phyloP scores from a whole-genome alignment of 2,329 filamentous ascomycete species.

The Ceratocystis eucalypticola region DNA sequence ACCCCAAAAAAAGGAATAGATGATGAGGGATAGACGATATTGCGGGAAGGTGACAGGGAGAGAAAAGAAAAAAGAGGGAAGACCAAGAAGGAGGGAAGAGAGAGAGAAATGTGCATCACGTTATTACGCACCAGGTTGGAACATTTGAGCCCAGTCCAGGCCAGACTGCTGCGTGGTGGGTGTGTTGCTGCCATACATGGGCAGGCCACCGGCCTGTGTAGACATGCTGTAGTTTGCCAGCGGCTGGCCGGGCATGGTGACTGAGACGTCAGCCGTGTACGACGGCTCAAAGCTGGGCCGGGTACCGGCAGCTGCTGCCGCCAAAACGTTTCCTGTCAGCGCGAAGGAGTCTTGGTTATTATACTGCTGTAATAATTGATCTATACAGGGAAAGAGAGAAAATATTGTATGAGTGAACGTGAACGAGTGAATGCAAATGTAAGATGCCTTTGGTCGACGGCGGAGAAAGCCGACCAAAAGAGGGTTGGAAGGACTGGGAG shows the following conservation, averaged over 20 bases:
- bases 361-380: slow-evolving; percentile 12
- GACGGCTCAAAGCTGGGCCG: slow-evolving; percentile 35
- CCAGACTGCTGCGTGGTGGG: slow-evolving; percentile 47
- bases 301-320: slow-evolving; percentile 33
- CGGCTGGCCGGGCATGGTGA: slow-evolving; percentile 52
- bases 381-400: neutral
- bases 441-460: slow-evolving; percentile 43
- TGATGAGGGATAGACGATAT: too few relatives aligned
- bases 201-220: slow-evolving; percentile 44
- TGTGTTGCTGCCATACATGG: slow-evolving; percentile 46
- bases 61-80: slow-evolving; percentile 21
- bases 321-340: slow-evolving; percentile 34
- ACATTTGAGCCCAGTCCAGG: slow-evolving; percentile 68
- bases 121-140: slow-evolving; percentile 53
- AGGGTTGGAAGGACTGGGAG: too few relatives aligned
- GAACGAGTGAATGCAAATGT: too few relatives aligned
- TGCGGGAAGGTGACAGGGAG: slow-evolving; percentile 10
- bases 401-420: slow-evolving; percentile 25
- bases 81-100: slow-evolving; percentile 20
- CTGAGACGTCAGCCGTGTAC: slow-evolving; percentile 45
- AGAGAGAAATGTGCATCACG: slow-evolving; percentile 23
- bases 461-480: too few relatives aligned
- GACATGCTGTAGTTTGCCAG: slow-evolving; percentile 50
- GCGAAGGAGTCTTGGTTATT: slow-evolving; percentile 8
- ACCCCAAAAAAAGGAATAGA: neutral